Percentiles rank a stretch among this genome's conserved stretches.
phyloP scores from a whole-genome alignment of 1,284 basidiomycete species.

The Ceratobasidium sp. region DNA sequence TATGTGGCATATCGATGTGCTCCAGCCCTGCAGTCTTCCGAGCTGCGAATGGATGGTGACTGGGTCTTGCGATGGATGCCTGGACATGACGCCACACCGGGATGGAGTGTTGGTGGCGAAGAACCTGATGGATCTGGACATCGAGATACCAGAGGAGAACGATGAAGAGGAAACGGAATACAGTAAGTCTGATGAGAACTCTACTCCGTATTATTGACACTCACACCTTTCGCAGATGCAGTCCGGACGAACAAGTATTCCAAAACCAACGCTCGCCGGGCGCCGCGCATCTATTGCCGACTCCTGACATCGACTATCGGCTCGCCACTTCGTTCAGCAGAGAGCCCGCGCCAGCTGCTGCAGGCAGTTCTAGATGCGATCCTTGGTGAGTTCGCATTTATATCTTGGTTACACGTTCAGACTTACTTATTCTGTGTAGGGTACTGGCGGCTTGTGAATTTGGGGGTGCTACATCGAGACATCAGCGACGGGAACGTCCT shows the following conservation, averaged over 20 bases:
- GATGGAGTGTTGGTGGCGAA: neutral
- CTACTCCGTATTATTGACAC: neutral
- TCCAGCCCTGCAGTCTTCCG: neutral
- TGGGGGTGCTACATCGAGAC: conserved; percentile 22
- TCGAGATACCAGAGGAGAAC: neutral
- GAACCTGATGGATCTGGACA: neutral
- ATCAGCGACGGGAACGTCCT: conserved; percentile 35
- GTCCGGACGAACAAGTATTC: neutral
- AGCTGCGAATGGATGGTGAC: neutral
- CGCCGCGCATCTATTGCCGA: too few relatives aligned
- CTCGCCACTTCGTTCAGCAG: neutral
- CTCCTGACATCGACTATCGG: conserved; percentile 15
- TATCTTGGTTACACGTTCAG: neutral
- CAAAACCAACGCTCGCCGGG: neutral
- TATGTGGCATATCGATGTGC: conserved; percentile 18
- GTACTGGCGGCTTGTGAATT: conserved; percentile 21
- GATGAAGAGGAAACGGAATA: neutral
- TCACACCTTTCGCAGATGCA: neutral
- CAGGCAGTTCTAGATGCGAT: neutral
- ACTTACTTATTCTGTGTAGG: neutral
- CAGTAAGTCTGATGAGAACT: neutral
- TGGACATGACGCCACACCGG: conserved; percentile 7
- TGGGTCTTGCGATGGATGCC: neutral
- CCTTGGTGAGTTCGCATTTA: too few relatives aligned
- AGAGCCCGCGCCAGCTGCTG: neutral